Evolutionary conservation across 2,329 filamentous ascomycete genomes (phyloP).

Genomic region (Chaetomium olivaceum): DNA sequence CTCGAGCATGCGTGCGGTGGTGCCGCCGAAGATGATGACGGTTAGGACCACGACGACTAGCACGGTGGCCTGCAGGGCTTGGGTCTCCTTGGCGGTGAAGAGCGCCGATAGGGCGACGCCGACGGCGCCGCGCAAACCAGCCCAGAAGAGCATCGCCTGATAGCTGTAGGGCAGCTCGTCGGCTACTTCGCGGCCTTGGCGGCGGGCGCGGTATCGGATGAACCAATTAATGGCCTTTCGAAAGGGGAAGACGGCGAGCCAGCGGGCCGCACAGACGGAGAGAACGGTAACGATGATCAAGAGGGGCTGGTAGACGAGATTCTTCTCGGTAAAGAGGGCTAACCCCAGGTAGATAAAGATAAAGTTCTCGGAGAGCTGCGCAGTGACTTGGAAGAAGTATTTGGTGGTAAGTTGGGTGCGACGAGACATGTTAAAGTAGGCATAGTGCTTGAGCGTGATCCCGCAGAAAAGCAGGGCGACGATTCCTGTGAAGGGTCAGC

Average conservation of each 20-base stretch:
- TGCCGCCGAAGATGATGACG: slow-evolving; percentile 98
- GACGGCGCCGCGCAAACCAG: slow-evolving; percentile 89
- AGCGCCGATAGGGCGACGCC: slow-evolving; percentile 92
- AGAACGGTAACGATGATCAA: slow-evolving; percentile 91
- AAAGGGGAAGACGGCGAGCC: slow-evolving; percentile 91
- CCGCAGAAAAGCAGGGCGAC: slow-evolving; percentile 96
- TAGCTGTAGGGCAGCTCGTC: slow-evolving; percentile 94
- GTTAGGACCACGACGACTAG: slow-evolving; percentile 95
- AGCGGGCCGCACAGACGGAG: slow-evolving; percentile 89
- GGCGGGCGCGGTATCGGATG: slow-evolving; percentile 78
- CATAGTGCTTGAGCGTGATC: slow-evolving; percentile 97
- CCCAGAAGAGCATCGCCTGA: slow-evolving; percentile 99
- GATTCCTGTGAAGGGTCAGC: slow-evolving; percentile 64
- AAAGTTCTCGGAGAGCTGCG: slow-evolving; percentile 96
- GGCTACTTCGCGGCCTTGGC: slow-evolving; percentile 69
- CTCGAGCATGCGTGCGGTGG: slow-evolving; percentile 95
- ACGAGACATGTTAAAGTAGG: slow-evolving; percentile 99
- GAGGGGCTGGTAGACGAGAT: slow-evolving; percentile 86
- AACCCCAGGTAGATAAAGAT: slow-evolving; percentile 99
- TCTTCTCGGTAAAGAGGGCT: slow-evolving; percentile 87
- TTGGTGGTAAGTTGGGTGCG: slow-evolving; percentile 97
- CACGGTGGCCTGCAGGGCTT: slow-evolving; percentile 88
- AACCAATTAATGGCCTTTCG: slow-evolving; percentile 90
- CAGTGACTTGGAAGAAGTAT: slow-evolving; percentile 92
- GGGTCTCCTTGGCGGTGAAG: slow-evolving; percentile 76